Evolutionary conservation across 768 basidiomycete genomes (phyloP).

Genomic region (Lenzites betulinus): DNA sequence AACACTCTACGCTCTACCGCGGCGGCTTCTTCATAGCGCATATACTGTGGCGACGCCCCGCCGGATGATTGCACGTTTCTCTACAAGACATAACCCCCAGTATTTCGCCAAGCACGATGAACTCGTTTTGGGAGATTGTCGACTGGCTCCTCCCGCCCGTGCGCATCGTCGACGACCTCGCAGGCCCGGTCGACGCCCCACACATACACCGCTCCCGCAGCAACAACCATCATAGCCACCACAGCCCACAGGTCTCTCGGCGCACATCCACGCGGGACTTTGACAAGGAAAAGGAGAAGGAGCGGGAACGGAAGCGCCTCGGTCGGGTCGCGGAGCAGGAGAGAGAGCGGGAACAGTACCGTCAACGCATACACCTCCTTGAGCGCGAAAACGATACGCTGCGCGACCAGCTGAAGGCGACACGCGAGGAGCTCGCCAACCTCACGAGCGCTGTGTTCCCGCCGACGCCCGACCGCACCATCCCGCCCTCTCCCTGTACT

Average conservation of each 20-base stretch:
- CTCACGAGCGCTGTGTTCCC: constrained; percentile 22
- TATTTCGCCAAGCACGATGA: constrained; percentile 22
- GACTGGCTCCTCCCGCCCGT: constrained; percentile 35
- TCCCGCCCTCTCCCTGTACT: constrained; percentile 1
- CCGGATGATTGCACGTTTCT: constrained; percentile 17
- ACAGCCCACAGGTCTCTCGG: constrained; percentile 10
- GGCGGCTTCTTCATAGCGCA: constrained; percentile 17
- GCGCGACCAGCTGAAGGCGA: constrained; percentile 24
- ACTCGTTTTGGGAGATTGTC: constrained; percentile 32
- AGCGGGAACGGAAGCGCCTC: constrained; percentile 17
- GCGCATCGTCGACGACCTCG: constrained; percentile 33
- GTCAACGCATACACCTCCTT: constrained; percentile 25
- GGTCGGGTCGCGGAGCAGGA: constrained; percentile 16
- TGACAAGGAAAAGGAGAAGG: constrained; percentile 22
- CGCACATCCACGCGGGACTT: constrained; percentile 11
- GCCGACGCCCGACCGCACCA: constrained; percentile 16
- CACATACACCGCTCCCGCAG: constrained; percentile 20
- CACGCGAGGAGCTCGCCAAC: constrained; percentile 21
- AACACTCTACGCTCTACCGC: neutral
- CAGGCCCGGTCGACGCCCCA: constrained; percentile 25
- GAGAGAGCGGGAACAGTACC: constrained; percentile 22
- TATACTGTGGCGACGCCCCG: constrained; percentile 19
- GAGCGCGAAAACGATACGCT: constrained; percentile 30
- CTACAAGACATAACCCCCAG: neutral
- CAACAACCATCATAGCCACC: constrained; percentile 11